phyloP scores from a whole-genome alignment of 805 yeast genomes.

The Candida easanensis region DNA sequence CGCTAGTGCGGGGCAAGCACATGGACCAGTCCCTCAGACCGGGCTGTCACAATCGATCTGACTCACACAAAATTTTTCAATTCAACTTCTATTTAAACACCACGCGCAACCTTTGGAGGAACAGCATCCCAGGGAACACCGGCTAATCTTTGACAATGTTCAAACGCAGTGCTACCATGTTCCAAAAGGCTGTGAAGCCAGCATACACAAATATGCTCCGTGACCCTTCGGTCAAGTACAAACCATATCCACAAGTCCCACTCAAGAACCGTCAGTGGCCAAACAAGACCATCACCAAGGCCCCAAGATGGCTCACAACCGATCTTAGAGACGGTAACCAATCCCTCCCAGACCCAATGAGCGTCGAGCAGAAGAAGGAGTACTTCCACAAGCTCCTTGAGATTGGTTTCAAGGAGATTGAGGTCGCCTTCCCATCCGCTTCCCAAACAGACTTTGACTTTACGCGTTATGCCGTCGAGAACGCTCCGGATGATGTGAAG shows the following conservation, averaged over 20 bases:
- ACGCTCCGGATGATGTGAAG: conserved; percentile 71
- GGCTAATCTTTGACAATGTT: conserved; percentile 23
- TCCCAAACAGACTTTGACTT: conserved; percentile 82
- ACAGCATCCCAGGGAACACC: background rate
- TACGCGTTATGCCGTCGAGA: conserved; percentile 75
- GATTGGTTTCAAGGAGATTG: conserved; percentile 77
- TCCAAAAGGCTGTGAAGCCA: conserved; percentile 30
- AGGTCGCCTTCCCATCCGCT: conserved; percentile 78
- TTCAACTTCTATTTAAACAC: background rate
- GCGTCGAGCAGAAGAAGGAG: conserved; percentile 68
- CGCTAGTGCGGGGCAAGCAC: too few species aligned
- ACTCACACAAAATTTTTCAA: conserved; percentile 3
- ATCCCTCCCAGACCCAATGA: conserved; percentile 81
- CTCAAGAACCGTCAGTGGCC: conserved; percentile 75
- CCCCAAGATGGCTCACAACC: conserved; percentile 80
- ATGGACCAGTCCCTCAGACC: too few species aligned
- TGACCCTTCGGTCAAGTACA: conserved; percentile 66
- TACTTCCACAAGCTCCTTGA: conserved; percentile 71
- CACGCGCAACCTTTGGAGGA: too few species aligned
- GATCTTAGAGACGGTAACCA: conserved; percentile 83
- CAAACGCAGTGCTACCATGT: conserved; percentile 17
- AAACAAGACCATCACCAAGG: conserved; percentile 56
- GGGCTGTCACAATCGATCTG: background rate
- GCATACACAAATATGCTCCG: conserved; percentile 53
- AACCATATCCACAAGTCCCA: conserved; percentile 50